Percentiles rank a stretch among this genome's conserved stretches.
These are phyloP conservation scores for Polyporus tsugae DNA, from an alignment of 1,284 basidiomycete species.

Conservation along the genomic window DNA sequence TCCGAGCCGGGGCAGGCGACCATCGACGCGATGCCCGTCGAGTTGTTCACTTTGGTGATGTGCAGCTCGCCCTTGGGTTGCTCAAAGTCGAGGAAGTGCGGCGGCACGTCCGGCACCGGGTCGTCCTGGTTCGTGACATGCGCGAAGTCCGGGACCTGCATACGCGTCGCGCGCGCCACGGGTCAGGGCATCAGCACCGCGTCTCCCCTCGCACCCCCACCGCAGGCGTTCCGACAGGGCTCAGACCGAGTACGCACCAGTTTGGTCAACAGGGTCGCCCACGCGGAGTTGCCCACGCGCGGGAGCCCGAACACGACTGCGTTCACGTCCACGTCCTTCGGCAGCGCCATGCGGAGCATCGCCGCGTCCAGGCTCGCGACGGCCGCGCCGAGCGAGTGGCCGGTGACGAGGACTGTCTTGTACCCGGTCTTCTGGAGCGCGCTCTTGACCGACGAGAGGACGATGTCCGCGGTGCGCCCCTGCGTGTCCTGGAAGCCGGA, in stretches of 20 bases:
- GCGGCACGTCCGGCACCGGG: constrained; percentile 47
- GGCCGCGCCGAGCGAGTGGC: constrained; percentile 49
- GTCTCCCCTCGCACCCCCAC: not conserved
- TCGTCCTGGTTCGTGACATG: constrained; percentile 48
- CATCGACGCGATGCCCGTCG: constrained; percentile 33
- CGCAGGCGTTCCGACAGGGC: too few species aligned
- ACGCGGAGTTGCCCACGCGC: constrained; percentile 47
- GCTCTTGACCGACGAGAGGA: constrained; percentile 49
- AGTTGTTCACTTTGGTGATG: constrained; percentile 37
- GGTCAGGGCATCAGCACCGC: not conserved
- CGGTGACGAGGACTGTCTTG: constrained; percentile 51
- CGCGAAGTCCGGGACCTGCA: constrained; percentile 39
- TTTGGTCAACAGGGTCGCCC: constrained; percentile 29
- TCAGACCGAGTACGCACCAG: constrained; percentile 19
- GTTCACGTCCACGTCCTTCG: constrained; percentile 44
- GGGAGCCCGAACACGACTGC: constrained; percentile 55
- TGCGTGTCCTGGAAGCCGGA: constrained; percentile 56
- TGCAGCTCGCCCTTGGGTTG: constrained; percentile 47
- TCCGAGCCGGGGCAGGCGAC: constrained; percentile 43
- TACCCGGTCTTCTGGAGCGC: constrained; percentile 46
- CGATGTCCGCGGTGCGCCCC: constrained; percentile 50
- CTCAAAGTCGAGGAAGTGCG: constrained; percentile 42
- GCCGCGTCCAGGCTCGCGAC: constrained; percentile 54
- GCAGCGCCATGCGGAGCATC: constrained; percentile 50
- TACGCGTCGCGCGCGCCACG: not conserved